Conservation (phyloP, 371 early-diverging fungal genomes). For the Lichtheimia ramosa region DNA sequence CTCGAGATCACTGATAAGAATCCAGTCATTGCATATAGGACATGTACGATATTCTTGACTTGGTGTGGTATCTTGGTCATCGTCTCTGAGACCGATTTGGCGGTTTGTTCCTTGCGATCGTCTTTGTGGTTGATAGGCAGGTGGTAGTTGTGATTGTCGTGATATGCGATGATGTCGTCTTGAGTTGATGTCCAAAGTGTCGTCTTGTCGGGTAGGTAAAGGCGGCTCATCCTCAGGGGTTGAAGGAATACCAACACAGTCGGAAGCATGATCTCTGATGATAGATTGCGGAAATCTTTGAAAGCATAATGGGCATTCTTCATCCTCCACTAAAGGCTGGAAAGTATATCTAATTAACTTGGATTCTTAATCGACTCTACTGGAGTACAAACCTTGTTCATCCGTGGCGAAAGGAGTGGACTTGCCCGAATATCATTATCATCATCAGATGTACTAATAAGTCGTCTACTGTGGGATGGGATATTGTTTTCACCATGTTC, state of each 20-base stretch:
- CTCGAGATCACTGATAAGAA: neutral
- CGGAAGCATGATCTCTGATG: neutral
- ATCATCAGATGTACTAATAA: too few species aligned
- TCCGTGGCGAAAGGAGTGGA: too few species aligned
- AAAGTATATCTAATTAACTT: too few species aligned
- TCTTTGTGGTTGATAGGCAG: neutral
- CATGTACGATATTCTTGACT: neutral
- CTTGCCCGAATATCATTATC: too few species aligned
- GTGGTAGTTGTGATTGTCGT: neutral
- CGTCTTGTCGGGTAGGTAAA: too few species aligned
- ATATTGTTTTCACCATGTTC: too few species aligned
- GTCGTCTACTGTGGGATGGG: too few species aligned
- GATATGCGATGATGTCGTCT: neutral
- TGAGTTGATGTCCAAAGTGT: neutral
- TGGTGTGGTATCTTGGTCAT: neutral
- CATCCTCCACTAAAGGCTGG: neutral
- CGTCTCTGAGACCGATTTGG: neutral
- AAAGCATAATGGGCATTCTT: neutral
- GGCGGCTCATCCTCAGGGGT: too few species aligned
- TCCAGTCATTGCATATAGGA: neutral
- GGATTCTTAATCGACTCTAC: too few species aligned
- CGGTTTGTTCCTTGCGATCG: neutral
- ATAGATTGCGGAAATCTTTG: neutral
- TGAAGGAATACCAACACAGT: neutral
- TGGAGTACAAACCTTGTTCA: too few species aligned